Evolutionary conservation across 441 rosid species (phyloP).

Genomic region (Rhodomyrtus psidioides): DNA sequence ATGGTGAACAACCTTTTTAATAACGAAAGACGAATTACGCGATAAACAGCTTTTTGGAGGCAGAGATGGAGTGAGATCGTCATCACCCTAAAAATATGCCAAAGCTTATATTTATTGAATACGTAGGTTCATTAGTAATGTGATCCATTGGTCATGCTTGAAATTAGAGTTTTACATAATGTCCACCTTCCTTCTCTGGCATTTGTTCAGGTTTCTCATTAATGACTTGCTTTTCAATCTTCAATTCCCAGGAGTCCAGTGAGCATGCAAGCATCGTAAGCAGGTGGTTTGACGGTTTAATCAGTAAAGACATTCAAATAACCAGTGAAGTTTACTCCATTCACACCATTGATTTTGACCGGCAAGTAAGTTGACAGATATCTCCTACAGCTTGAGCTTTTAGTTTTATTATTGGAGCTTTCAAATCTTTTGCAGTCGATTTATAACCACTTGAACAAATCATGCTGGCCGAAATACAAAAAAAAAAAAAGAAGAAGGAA

Average conservation of each 20-base stretch:
- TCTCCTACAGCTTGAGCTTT: neutral
- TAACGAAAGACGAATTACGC: neutral
- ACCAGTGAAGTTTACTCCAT: constrained; percentile 66
- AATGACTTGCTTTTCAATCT: rapidly evolving
- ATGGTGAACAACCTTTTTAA: neutral
- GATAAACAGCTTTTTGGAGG: neutral
- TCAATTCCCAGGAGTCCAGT: constrained; percentile 26
- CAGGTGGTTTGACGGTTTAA: constrained; percentile 72
- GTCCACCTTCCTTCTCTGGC: neutral
- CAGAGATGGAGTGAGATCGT: neutral
- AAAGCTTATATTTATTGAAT: neutral
- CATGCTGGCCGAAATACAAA: rapidly evolving
- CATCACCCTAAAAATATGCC: neutral
- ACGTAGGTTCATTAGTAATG: rapidly evolving
- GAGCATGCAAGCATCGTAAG: constrained; percentile 33
- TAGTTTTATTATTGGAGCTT: neutral
- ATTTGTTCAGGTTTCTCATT: neutral
- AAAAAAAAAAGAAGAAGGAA: neutral
- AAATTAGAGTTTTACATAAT: neutral
- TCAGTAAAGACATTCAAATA: constrained; percentile 35
- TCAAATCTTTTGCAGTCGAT: neutral
- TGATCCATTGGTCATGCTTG: neutral
- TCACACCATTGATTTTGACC: constrained; percentile 50
- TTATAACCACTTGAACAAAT: neutral
- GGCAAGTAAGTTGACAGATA: constrained; percentile 46